Evolutionary conservation across 345 rosid species (phyloP).

Genomic region (Alliaria petiolata): DNA sequence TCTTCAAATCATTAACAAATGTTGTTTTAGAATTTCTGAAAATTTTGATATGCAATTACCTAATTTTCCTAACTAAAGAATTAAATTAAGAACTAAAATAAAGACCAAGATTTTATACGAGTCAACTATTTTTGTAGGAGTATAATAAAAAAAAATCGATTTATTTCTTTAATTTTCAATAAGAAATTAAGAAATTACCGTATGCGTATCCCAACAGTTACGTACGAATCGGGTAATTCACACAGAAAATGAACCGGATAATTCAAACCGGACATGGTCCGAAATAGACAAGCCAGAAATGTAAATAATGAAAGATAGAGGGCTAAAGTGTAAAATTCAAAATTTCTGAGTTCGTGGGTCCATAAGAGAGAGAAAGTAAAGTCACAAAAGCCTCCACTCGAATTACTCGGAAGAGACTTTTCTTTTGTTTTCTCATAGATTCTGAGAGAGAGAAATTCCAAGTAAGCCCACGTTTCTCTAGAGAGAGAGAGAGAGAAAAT

Average conservation of each 20-base stretch:
- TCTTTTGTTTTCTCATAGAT: neutral
- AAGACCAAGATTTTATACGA: no score
- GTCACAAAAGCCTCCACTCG: slow-evolving; percentile 7
- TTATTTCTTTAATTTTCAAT: no score
- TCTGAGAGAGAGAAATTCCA: slow-evolving; percentile 6
- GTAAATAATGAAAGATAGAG: neutral
- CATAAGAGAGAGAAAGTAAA: slow-evolving; percentile 15
- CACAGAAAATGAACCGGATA: neutral
- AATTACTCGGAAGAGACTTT: slow-evolving; percentile 10
- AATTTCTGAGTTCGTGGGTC: slow-evolving; percentile 6
- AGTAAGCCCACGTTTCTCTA: slow-evolving; percentile 24
- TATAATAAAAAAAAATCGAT: no score
- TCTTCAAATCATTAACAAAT: no score
- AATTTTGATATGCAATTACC: no score
- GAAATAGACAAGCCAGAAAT: neutral
- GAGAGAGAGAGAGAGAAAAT: slow-evolving; percentile 3
- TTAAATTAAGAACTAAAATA: no score
- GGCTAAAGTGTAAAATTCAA: neutral
- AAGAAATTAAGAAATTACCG: no score
- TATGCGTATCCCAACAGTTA: no score
- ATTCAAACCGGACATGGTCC: neutral
- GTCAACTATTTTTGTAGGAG: no score
- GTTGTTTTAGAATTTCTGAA: no score
- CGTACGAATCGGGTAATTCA: no score
- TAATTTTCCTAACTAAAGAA: no score